These are phyloP conservation scores for Dothistroma septosporum DNA, from an alignment of 2,329 filamentous ascomycete species.

Conservation along the genomic window DNA sequence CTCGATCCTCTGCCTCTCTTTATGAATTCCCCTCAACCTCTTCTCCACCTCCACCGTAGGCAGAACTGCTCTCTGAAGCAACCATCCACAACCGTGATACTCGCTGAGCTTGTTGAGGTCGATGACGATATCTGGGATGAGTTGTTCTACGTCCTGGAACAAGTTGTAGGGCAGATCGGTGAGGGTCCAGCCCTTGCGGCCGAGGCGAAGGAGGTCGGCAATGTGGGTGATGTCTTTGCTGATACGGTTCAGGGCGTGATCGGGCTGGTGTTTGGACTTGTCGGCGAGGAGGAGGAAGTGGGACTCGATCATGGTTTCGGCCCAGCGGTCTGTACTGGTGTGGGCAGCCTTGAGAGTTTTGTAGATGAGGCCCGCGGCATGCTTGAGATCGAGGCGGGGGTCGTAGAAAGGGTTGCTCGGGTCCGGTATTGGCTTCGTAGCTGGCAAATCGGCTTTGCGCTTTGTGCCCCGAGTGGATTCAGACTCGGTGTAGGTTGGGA, in stretches of 20 bases:
- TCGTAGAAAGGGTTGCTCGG: not conserved
- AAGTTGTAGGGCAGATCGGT: not conserved
- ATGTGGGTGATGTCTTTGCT: not conserved
- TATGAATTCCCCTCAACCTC: not conserved
- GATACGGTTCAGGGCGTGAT: not conserved
- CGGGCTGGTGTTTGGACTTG: not conserved
- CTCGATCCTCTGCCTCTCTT: not conserved
- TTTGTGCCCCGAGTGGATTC: slow-evolving; percentile 1
- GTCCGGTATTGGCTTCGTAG: not conserved
- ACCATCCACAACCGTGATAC: not conserved
- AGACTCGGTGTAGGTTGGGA: not conserved
- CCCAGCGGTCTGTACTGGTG: not conserved
- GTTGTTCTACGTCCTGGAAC: not conserved
- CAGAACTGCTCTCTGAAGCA: not conserved
- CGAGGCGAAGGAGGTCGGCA: not conserved
- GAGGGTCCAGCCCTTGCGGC: not conserved
- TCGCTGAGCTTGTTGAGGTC: not conserved
- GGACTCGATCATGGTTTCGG: not conserved
- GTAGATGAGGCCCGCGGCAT: not conserved
- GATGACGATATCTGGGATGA: not conserved
- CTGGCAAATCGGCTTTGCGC: not conserved
- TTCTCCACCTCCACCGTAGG: not conserved
- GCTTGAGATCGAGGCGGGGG: not conserved
- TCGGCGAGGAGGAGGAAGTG: not conserved
- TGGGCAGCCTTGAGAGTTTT: not conserved